These are phyloP conservation scores for Ceratonia siliqua DNA, from an alignment of 306 rosid species.

Conservation along the genomic window DNA sequence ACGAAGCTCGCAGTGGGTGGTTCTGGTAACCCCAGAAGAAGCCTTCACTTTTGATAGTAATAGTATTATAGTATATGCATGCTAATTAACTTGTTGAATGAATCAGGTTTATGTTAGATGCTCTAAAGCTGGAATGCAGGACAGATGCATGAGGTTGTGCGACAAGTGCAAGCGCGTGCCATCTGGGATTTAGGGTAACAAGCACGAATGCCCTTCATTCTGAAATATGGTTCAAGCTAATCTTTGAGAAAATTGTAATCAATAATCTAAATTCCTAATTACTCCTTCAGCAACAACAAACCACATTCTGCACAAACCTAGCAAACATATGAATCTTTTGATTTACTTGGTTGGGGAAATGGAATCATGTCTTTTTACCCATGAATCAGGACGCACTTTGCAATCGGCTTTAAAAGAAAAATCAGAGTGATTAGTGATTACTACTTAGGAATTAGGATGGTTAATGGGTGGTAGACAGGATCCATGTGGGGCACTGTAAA, in stretches of 20 bases:
- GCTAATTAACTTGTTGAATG: not conserved
- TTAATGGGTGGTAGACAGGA: not conserved
- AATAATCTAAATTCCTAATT: too few species aligned
- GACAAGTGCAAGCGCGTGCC: conserved; percentile 80
- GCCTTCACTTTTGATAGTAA: not conserved
- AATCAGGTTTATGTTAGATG: too few species aligned
- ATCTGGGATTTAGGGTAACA: conserved; percentile 86
- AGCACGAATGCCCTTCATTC: conserved; percentile 92
- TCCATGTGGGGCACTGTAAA: not conserved
- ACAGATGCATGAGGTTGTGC: conserved; percentile 77
- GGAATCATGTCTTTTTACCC: too few species aligned
- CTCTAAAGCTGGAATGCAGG: conserved; percentile 57
- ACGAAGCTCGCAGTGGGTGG: conserved; percentile 67
- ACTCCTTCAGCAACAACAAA: too few species aligned
- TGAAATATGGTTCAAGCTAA: too few species aligned
- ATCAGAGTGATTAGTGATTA: not conserved
- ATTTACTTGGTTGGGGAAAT: too few species aligned
- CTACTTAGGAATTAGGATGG: not conserved
- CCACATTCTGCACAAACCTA: too few species aligned
- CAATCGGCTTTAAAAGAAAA: too few species aligned
- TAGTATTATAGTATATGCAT: not conserved
- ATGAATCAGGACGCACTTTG: too few species aligned
- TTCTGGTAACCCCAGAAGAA: conserved; percentile 46
- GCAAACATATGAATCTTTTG: too few species aligned
- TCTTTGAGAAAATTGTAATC: too few species aligned